A percentile compares a stretch with the other conserved stretches of the same genome.
Conservation (phyloP, 768 basidiomycete genomes). For the Lentinula detonsa region DNA sequence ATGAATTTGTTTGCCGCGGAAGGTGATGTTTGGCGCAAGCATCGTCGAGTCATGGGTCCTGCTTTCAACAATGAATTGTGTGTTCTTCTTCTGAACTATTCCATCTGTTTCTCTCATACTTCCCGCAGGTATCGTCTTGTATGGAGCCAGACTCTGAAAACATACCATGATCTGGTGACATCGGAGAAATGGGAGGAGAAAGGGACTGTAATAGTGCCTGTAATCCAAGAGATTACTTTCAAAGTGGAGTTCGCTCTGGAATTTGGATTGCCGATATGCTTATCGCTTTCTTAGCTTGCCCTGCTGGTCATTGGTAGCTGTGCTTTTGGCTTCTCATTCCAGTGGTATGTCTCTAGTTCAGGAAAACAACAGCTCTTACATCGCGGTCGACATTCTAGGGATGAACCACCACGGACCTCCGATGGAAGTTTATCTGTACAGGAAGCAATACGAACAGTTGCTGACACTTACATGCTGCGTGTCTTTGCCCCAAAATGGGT, state of each 20-base stretch:
- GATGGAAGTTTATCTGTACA: slow-evolving; percentile 34
- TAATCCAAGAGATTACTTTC: slow-evolving; percentile 27
- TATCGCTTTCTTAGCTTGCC: slow-evolving; percentile 24
- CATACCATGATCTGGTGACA: slow-evolving; percentile 32
- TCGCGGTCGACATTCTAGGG: slow-evolving; percentile 6
- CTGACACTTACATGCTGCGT: slow-evolving; percentile 20
- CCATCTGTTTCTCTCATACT: neutral
- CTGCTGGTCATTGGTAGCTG: slow-evolving; percentile 38
- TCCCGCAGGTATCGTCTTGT: slow-evolving; percentile 31
- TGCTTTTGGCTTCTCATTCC: slow-evolving; percentile 29
- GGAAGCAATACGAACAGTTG: slow-evolving; percentile 28
- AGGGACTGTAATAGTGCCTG: slow-evolving; percentile 20
- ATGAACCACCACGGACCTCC: slow-evolving; percentile 25
- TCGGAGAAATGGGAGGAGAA: slow-evolving; percentile 28
- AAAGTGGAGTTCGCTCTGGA: slow-evolving; percentile 19
- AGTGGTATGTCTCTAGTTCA: neutral
- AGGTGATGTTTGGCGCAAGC: slow-evolving; percentile 38
- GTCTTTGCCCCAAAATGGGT: slow-evolving; percentile 32
- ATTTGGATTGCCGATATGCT: neutral
- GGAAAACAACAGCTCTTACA: neutral
- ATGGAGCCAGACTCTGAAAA: slow-evolving; percentile 30
- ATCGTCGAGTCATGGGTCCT: slow-evolving; percentile 37
- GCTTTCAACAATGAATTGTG: slow-evolving; percentile 37
- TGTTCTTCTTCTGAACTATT: slow-evolving; percentile 5
- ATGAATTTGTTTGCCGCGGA: slow-evolving; percentile 40